phyloP scores from a whole-genome alignment of 1,139 yeast genomes.

The Yamadazyma diospyri region DNA sequence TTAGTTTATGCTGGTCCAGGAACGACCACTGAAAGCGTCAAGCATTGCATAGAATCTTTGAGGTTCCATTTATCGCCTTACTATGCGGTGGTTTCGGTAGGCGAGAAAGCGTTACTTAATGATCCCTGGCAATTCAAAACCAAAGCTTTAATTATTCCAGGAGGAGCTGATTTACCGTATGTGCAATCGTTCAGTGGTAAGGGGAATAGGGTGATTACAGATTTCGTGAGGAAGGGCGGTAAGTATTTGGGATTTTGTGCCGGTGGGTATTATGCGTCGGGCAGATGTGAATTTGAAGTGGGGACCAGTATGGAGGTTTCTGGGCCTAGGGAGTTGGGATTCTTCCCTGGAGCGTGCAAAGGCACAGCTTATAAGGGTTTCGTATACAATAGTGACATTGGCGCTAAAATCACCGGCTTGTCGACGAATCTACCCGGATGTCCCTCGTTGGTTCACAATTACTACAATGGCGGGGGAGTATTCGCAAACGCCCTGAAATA shows the following conservation, averaged over 20 bases:
- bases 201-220: slow-evolving; percentile 57
- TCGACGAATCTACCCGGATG: slow-evolving; percentile 22
- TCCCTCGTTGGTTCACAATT: slow-evolving; percentile 30
- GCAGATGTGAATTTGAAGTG: slow-evolving; percentile 76
- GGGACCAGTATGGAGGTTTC: slow-evolving; percentile 78
- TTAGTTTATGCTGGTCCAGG: slow-evolving; percentile 84
- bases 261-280: slow-evolving; percentile 89
- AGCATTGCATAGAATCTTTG: slow-evolving; percentile 75
- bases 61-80: slow-evolving; percentile 76
- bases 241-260: slow-evolving; percentile 85
- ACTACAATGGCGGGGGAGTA: slow-evolving; percentile 87
- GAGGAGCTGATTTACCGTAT: slow-evolving; percentile 93
- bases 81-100: slow-evolving; percentile 79
- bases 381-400: slow-evolving; percentile 68
- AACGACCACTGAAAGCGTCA: slow-evolving; percentile 80
- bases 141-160: slow-evolving; percentile 80
- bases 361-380: slow-evolving; percentile 86
- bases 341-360: slow-evolving; percentile 77
- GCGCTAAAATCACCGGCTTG: slow-evolving; percentile 62
- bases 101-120: slow-evolving; percentile 54
- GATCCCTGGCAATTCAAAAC: slow-evolving; percentile 93
- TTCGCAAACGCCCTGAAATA: slow-evolving; percentile 70
- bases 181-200: slow-evolving; percentile 68
- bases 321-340: slow-evolving; percentile 76
- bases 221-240: slow-evolving; percentile 78